A percentile compares a stretch with the other conserved stretches of the same genome.
Evolutionary conservation across 2,329 filamentous ascomycete species (phyloP).

Genomic region (Penicillium psychrosexuale): DNA sequence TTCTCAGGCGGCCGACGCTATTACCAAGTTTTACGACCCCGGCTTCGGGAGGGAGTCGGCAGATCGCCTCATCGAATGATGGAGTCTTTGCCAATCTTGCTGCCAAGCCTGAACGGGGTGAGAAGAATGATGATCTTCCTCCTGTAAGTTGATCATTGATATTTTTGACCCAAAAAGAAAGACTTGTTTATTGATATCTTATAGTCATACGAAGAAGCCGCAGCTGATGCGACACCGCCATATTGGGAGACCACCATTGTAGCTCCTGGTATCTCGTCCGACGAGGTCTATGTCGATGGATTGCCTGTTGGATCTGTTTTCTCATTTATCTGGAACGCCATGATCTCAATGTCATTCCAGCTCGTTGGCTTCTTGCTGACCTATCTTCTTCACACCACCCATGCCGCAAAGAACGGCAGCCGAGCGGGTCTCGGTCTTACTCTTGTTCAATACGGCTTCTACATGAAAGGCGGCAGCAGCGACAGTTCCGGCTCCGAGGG

Average conservation of each 20-base stretch:
- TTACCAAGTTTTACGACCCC: conserved; percentile 51
- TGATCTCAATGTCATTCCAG: conserved; percentile 97
- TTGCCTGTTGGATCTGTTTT: conserved; percentile 87
- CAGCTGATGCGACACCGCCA: conserved; percentile 89
- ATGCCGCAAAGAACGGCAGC: conserved; percentile 96
- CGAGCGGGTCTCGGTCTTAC: conserved; percentile 92
- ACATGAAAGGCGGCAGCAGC: conserved; percentile 69
- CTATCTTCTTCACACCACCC: conserved; percentile 95
- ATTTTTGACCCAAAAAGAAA: background rate
- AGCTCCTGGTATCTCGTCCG: conserved; percentile 82
- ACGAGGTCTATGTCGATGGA: conserved; percentile 96
- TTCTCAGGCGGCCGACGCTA: conserved; percentile 52
- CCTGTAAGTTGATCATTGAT: conserved; percentile 62
- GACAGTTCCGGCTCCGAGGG: conserved; percentile 41
- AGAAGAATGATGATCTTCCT: conserved; percentile 84
- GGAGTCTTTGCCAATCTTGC: conserved; percentile 95
- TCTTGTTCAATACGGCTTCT: conserved; percentile 93
- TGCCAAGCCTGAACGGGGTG: conserved; percentile 79
- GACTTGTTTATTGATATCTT: conserved; percentile 11
- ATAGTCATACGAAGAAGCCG: conserved; percentile 96
- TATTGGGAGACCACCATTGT: conserved; percentile 99
- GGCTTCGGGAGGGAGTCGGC: conserved; percentile 44
- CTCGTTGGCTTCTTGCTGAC: conserved; percentile 96
- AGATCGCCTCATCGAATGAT: conserved; percentile 76
- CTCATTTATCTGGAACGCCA: conserved; percentile 72